A percentile compares a stretch with the other conserved stretches of the same genome.
Evolutionary conservation across 1,284 basidiomycete species (phyloP).

Genomic region (Leccinum solheimii): DNA sequence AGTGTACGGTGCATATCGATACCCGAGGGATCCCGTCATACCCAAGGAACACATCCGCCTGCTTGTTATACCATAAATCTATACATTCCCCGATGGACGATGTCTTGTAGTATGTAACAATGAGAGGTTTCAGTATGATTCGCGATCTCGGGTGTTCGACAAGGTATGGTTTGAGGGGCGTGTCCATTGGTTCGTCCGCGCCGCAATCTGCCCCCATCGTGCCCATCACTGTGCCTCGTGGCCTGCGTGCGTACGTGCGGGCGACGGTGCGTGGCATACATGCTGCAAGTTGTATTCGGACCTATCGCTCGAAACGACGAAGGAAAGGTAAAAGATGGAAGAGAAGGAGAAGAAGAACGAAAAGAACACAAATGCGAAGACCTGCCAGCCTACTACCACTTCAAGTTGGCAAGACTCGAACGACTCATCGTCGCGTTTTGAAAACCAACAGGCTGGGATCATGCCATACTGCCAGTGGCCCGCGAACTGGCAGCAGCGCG

Average conservation of each 20-base stretch:
- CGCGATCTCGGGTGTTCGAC: too few relatives aligned
- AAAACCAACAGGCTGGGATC: background rate
- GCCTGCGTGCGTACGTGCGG: background rate
- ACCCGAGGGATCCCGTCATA: slow-evolving; percentile 69
- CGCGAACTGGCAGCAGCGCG: background rate
- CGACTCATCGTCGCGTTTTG: too few relatives aligned
- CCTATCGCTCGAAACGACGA: background rate
- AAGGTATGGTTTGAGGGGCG: background rate
- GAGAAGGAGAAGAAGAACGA: background rate
- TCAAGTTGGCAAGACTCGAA: too few relatives aligned
- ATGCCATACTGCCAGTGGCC: too few relatives aligned
- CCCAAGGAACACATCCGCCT: too few relatives aligned
- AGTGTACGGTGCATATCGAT: slow-evolving; percentile 90
- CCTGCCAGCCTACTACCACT: too few relatives aligned
- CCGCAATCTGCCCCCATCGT: background rate
- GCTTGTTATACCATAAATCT: too few relatives aligned
- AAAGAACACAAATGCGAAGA: background rate
- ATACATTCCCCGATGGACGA: too few relatives aligned
- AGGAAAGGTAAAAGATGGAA: background rate
- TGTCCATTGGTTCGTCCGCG: background rate
- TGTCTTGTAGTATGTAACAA: too few relatives aligned
- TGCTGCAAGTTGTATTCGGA: background rate
- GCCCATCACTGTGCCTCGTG: background rate
- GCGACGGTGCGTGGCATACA: background rate
- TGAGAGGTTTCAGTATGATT: too few relatives aligned